These are phyloP conservation scores for Penicillium janthinellum DNA, from an alignment of 2,329 filamentous ascomycete species.

Conservation along the genomic window DNA sequence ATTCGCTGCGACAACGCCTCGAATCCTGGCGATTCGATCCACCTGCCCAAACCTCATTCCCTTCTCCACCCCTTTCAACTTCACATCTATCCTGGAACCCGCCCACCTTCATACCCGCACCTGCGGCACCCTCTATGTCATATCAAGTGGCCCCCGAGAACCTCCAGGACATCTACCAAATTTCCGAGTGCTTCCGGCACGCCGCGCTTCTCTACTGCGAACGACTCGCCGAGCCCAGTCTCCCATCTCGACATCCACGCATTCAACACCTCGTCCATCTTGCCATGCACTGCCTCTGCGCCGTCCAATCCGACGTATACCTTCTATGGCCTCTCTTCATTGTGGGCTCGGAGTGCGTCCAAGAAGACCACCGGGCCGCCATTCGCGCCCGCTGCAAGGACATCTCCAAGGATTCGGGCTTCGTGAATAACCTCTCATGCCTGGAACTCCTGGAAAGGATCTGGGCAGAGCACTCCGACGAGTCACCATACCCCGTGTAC, in stretches of 20 bases:
- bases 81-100: constrained; percentile 20
- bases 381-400: constrained; percentile 80
- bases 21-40: constrained; percentile 77
- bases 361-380: constrained; percentile 74
- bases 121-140: constrained; percentile 25
- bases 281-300: constrained; percentile 79
- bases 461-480: constrained; percentile 59
- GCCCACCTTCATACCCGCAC: constrained; percentile 34
- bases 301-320: constrained; percentile 82
- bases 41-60: constrained; percentile 21
- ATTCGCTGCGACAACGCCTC: constrained; percentile 72
- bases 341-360: constrained; percentile 83
- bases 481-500: constrained; percentile 26
- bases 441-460: constrained; percentile 83
- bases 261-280: constrained; percentile 83
- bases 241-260: constrained; percentile 71
- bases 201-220: constrained; percentile 87
- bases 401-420: constrained; percentile 85
- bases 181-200: constrained; percentile 89
- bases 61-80: constrained; percentile 24
- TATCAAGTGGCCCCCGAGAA: constrained; percentile 58
- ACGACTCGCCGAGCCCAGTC: constrained; percentile 74
- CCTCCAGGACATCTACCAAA: constrained; percentile 72
- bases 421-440: constrained; percentile 88
- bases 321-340: constrained; percentile 93